Conservation (phyloP, 805 yeast species). For the Priceomyces melissophilus region DNA sequence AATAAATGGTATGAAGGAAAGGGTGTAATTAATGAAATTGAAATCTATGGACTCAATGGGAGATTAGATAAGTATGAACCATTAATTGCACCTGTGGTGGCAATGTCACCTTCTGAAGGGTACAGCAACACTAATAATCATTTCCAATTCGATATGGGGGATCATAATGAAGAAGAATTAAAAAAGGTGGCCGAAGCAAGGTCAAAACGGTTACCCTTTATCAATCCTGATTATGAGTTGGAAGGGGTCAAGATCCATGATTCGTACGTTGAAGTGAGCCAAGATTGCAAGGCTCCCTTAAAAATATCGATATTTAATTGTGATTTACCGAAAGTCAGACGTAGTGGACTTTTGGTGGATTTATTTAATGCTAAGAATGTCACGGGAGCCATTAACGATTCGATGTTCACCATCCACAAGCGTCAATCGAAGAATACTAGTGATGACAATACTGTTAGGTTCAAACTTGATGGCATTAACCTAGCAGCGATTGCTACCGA, state of each 20-base stretch:
- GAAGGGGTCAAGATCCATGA: conserved; percentile 48
- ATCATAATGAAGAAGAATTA: conserved; percentile 20
- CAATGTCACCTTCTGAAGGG: conserved; percentile 11
- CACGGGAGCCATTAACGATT: conserved; percentile 71
- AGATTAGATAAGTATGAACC: conserved; percentile 21
- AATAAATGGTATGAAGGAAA: conserved; percentile 55
- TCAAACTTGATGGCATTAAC: conserved; percentile 41
- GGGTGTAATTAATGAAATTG: conserved; percentile 49
- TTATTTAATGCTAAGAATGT: conserved; percentile 66
- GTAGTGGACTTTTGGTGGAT: conserved; percentile 58
- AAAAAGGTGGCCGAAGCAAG: conserved; percentile 1
- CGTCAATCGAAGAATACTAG: conserved; percentile 50
- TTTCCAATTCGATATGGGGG: conserved; percentile 30
- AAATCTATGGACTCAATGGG: conserved; percentile 48
- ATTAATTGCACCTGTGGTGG: background rate
- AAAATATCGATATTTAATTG: conserved; percentile 61
- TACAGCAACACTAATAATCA: conserved; percentile 27
- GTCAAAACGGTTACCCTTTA: conserved; percentile 4
- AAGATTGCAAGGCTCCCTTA: conserved; percentile 28
- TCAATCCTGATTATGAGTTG: conserved; percentile 33
- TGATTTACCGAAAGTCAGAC: conserved; percentile 58
- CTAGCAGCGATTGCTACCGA: conserved; percentile 30
- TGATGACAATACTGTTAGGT: conserved; percentile 26
- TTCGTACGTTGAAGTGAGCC: conserved; percentile 42
- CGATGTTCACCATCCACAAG: conserved; percentile 74